These are phyloP conservation scores for Emmonsiellopsis sp. DNA, from an alignment of 2,329 filamentous ascomycete species.

Conservation along the genomic window DNA sequence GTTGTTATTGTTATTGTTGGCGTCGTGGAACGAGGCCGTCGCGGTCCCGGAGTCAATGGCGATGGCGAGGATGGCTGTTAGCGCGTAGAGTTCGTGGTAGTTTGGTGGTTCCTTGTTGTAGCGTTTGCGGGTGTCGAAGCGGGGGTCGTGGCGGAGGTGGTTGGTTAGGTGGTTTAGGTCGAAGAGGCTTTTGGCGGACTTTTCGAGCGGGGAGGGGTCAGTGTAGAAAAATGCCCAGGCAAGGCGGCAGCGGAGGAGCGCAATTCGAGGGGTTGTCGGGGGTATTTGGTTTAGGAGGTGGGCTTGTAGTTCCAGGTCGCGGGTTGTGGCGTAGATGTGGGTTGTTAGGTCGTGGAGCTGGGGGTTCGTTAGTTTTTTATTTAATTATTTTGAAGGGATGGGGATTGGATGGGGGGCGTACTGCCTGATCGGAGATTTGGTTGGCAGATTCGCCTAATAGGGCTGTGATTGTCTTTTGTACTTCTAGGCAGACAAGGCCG, in stretches of 20 bases:
- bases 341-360: conserved; percentile 22
- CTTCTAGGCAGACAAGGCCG: conserved; percentile 19
- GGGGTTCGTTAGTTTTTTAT: conserved; percentile 7
- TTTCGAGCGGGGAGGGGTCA: conserved; percentile 19
- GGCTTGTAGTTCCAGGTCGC: conserved; percentile 28
- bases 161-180: conserved; percentile 22
- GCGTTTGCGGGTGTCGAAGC: conserved; percentile 20
- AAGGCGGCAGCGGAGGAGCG: conserved; percentile 32
- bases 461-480: conserved; percentile 25
- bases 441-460: conserved; percentile 12
- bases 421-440: conserved; percentile 1
- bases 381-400: background rate
- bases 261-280: conserved; percentile 26
- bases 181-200: conserved; percentile 18
- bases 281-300: conserved; percentile 32
- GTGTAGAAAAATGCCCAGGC: conserved; percentile 26
- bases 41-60: conserved; percentile 56
- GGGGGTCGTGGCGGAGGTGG: conserved; percentile 17
- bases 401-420: conserved; percentile 14
- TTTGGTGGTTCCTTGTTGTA: conserved; percentile 29
- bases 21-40: conserved; percentile 9
- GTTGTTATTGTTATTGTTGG: no score
- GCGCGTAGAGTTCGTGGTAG: conserved; percentile 58
- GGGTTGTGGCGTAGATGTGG: conserved; percentile 24
- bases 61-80: conserved; percentile 61